Base-by-base conservation (phyloP, 176 grass and related monocot genomes). In the Aegilops umbellulata region DNA sequence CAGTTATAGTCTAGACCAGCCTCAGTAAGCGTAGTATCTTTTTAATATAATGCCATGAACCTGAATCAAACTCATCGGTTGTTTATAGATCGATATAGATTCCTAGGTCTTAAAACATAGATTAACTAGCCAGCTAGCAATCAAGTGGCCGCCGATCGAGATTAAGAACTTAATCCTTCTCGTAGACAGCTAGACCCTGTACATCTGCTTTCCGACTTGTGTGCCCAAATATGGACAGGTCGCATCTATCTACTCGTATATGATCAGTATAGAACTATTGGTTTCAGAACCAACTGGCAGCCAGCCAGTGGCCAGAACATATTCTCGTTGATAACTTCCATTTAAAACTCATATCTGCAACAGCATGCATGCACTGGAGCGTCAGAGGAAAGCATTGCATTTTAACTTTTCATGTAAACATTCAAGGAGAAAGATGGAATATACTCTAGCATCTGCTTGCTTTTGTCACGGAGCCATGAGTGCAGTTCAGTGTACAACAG, bases 381-480 rank as follows among this genome's bases (percentile, higher is more conserved):
- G 47, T 6, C 16, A 15, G 26, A 12, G 29, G 29, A 30, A 30
- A 30, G 29, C 29, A 30, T 30, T 30, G 29, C 29, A 30, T 30
- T 30, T 19, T 62, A 39, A 20, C 14, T 65, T 53, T 39, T 19
- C 55, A 58, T 22, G 19, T 22, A 58, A 58, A 14, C 46, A 30
- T 9, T 35, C 17, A 10, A 49, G 8, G 27, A 46, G 79, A 8
- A 20, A 80, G 65, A n/a, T 31, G 79, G 62, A 49, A 49, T 49
- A 81, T 67, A 67, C 35, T 67, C 30, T 3, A 38, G 60, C 22
- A 67, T 77, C 29, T 67, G 73, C 73, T 67, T 85, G 42, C n/a
- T 49, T 82, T 53, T 77, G 72, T 66, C 72, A n/a, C 14, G 20
- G 46, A n/a, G 10, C 16, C 63, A 86, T 64, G 63, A 60, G 44